Conservation (phyloP, 345 rosid genomes). For the Carallia brachiata region DNA sequence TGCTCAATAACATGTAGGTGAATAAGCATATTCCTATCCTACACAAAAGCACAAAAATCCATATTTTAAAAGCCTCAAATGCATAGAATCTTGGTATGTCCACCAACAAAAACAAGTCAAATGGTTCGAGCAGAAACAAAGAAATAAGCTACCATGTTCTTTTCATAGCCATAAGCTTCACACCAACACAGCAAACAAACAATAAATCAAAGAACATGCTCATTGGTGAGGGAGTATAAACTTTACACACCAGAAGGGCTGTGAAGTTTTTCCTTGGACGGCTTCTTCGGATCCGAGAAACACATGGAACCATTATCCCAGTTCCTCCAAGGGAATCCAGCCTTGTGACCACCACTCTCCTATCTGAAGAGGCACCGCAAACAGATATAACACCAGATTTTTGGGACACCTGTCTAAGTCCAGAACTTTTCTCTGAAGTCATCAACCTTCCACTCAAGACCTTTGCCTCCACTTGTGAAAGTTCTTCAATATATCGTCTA, state of each 20-base stretch:
- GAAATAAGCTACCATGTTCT: too few species aligned
- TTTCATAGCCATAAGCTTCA: too few species aligned
- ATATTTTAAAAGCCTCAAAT: too few species aligned
- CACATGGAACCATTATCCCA: constrained; percentile 75
- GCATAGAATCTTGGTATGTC: too few species aligned
- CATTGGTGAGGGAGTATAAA: constrained; percentile 7
- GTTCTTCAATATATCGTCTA: constrained; percentile 83
- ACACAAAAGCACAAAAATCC: too few species aligned
- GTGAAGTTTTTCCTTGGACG: constrained; percentile 85
- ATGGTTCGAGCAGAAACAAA: too few species aligned
- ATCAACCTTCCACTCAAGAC: constrained; percentile 43
- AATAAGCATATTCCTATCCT: too few species aligned
- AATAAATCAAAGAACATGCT: too few species aligned
- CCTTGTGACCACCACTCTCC: constrained; percentile 60
- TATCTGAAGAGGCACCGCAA: constrained; percentile 42
- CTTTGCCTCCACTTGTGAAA: constrained; percentile 55
- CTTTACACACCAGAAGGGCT: constrained; percentile 74
- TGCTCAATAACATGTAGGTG: too few species aligned
- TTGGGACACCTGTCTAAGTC: constrained; percentile 32
- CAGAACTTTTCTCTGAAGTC: constrained; percentile 33
- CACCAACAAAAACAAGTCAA: too few species aligned
- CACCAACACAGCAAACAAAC: too few species aligned
- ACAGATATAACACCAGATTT: constrained; percentile 43
- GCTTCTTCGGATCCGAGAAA: constrained; percentile 85
- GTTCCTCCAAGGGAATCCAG: constrained; percentile 77